phyloP scores from a whole-genome alignment of 176 grass and related monocot species.

The Rhynchospora pubera region DNA sequence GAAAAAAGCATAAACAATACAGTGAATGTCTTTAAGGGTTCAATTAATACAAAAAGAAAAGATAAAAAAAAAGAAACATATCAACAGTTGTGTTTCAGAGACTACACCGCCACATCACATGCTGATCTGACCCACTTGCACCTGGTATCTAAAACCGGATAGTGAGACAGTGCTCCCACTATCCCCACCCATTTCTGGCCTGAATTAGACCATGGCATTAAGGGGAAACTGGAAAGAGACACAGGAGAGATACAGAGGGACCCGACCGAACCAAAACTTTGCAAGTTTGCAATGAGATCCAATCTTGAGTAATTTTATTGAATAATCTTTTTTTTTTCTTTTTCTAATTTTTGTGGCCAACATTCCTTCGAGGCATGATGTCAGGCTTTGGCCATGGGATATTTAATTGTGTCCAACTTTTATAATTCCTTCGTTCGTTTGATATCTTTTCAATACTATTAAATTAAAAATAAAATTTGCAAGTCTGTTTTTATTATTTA shows the following conservation, averaged over 20 bases:
- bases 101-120: not conserved
- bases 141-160: not conserved
- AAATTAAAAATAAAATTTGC: too few species aligned
- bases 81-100: not conserved
- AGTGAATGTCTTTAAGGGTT: not conserved
- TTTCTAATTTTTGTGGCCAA: not conserved
- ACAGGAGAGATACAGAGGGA: not conserved
- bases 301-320: not conserved
- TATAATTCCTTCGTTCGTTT: too few species aligned
- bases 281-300: not conserved
- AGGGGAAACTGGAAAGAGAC: not conserved
- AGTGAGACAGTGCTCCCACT: not conserved
- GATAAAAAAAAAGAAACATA: not conserved
- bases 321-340: not conserved
- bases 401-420: too few species aligned
- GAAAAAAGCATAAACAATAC: not conserved
- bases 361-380: not conserved
- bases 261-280: not conserved
- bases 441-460: too few species aligned
- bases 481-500: too few species aligned
- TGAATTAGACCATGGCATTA: constrained; percentile 2
- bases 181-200: constrained; percentile 3
- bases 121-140: not conserved
- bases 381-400: too few species aligned
- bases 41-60: not conserved